Percentiles rank a stretch among this genome's conserved stretches.
phyloP scores from a whole-genome alignment of 176 grass and related monocot genomes.

The Themeda triandra region DNA sequence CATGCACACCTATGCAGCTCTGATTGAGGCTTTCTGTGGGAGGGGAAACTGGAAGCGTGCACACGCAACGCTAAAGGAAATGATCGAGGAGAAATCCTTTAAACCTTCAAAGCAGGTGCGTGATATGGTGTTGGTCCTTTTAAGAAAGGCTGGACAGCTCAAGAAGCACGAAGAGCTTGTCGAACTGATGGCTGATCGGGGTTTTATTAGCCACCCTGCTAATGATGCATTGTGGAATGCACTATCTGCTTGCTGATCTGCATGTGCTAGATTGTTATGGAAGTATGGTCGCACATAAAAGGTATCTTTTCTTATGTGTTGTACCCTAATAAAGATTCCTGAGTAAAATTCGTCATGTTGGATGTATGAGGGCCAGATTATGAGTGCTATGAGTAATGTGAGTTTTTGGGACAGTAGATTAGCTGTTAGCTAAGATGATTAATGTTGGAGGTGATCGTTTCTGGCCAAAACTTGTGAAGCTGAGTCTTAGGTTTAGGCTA shows the following conservation, averaged over 20 bases:
- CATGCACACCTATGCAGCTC: constrained; percentile 52
- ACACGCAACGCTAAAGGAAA: constrained; percentile 45
- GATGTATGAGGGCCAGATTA: background rate
- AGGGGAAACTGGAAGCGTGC: constrained; percentile 78
- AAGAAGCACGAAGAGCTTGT: constrained; percentile 67
- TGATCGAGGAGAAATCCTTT: constrained; percentile 76
- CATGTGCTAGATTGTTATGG: background rate
- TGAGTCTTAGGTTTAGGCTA: background rate
- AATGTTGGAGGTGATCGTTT: background rate
- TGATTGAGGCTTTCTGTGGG: constrained; percentile 64
- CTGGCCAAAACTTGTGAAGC: background rate
- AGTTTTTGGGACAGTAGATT: background rate
- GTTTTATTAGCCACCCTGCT: constrained; percentile 51
- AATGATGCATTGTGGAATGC: constrained; percentile 38
- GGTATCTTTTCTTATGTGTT: background rate
- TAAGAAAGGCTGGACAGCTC: constrained; percentile 71
- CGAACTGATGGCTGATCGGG: constrained; percentile 67
- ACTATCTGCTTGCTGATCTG: constrained; percentile 21
- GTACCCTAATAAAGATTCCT: background rate
- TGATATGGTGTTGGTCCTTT: constrained; percentile 53
- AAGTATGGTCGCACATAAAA: constrained; percentile 8
- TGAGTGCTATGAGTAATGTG: background rate
- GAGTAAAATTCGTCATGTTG: background rate
- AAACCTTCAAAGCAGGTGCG: constrained; percentile 58
- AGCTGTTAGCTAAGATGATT: background rate